Conservation (phyloP, 495 filamentous ascomycete genomes). For the Aspergillus olivimuriae region DNA sequence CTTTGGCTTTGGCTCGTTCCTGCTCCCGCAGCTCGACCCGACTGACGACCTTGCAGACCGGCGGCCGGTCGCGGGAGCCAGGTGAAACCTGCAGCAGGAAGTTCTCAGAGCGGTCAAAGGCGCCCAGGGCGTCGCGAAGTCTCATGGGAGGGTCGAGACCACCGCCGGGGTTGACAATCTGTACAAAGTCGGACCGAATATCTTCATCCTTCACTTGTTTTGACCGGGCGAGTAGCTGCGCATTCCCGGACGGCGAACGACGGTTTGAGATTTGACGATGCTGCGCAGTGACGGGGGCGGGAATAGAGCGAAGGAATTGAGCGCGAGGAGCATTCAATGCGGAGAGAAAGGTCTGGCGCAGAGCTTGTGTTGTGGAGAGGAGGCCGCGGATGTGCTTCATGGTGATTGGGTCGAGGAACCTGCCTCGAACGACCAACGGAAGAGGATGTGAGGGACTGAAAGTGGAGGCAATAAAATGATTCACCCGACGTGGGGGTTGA, state of each 20-base stretch:
- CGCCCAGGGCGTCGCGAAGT: constrained; percentile 36
- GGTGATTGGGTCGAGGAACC: constrained; percentile 1
- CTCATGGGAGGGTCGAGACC: constrained; percentile 39
- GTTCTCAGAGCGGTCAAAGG: constrained; percentile 42
- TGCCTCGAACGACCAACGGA: neutral
- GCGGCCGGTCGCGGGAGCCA: constrained; percentile 19
- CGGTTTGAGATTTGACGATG: constrained; percentile 9
- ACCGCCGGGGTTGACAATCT: constrained; percentile 47
- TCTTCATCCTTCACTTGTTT: constrained; percentile 40
- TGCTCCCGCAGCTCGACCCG: constrained; percentile 36
- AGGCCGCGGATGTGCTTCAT: constrained; percentile 38
- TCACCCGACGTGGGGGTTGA: too few relatives aligned
- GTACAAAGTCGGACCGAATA: constrained; percentile 48
- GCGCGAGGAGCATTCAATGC: constrained; percentile 15
- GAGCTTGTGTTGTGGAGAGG: constrained; percentile 31
- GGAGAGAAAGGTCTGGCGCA: constrained; percentile 30
- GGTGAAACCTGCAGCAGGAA: constrained; percentile 54
- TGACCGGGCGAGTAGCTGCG: constrained; percentile 6
- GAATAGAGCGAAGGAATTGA: constrained; percentile 10
- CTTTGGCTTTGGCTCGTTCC: constrained; percentile 37
- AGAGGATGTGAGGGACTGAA: neutral
- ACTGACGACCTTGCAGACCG: constrained; percentile 64
- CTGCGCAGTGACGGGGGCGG: neutral
- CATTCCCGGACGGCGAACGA: constrained; percentile 7
- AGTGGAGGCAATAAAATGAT: neutral